Conservation (phyloP, 108 stramenopile genomes). For the Pseudonitzschia multiseries region DNA sequence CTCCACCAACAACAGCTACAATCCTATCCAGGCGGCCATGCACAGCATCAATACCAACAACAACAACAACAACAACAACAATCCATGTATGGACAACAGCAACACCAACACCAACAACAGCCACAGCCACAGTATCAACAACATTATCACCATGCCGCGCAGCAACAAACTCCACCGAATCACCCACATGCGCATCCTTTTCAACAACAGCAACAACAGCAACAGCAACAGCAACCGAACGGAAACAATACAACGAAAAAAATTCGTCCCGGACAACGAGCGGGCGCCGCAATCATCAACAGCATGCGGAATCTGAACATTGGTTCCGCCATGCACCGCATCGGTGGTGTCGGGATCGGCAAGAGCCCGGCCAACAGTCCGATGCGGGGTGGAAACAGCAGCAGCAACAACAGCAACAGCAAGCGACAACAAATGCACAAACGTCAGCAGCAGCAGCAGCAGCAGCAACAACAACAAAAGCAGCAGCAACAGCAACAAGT, state of each 20-base stretch:
- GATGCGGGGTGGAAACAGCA: neutral
- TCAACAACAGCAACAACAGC: conserved; percentile 18
- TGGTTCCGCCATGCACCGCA: conserved; percentile 10
- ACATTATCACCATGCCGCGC: neutral
- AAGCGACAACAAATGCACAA: neutral
- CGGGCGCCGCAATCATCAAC: conserved; percentile 41
- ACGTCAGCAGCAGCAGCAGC: neutral
- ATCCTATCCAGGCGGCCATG: conserved; percentile 12
- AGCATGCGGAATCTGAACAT: conserved; percentile 48
- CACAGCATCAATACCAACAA: conserved; percentile 25
- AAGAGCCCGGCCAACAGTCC: conserved; percentile 7
- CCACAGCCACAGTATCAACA: conserved; percentile 23
- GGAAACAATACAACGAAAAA: neutral
- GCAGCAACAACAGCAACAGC: conserved; percentile 9
- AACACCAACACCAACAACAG: conserved; percentile 19
- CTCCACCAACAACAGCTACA: conserved; percentile 31
- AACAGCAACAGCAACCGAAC: conserved; percentile 8
- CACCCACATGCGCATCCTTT: neutral
- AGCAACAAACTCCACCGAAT: conserved; percentile 2
- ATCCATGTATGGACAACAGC: neutral
- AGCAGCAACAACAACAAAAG: conserved; percentile 10
- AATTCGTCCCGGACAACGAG: conserved; percentile 5
- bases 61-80: conserved; percentile 32
- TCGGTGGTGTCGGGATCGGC: conserved; percentile 18
- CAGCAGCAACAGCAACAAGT: conserved; percentile 16